Percentiles rank a stretch among this genome's conserved stretches.
phyloP scores from a whole-genome alignment of 2,329 filamentous ascomycete species.

The Pseudogymnoascus sp. region DNA sequence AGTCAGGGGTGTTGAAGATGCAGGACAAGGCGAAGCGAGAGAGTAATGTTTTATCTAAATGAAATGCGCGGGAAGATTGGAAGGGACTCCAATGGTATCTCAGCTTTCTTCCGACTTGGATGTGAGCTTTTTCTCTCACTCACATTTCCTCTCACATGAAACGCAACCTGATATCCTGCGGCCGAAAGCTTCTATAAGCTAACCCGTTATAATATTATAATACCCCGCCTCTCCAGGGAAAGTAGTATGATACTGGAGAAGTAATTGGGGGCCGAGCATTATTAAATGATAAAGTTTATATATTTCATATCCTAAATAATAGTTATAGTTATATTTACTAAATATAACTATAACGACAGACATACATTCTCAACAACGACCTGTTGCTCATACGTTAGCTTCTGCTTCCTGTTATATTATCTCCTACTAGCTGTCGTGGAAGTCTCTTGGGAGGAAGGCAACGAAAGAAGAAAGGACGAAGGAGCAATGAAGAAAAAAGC shows the following conservation, averaged over 20 bases:
- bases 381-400: not conserved
- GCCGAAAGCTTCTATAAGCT: not conserved
- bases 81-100: not conserved
- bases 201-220: not conserved
- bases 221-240: not conserved
- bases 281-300: not conserved
- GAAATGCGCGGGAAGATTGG: not conserved
- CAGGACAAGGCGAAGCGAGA: not conserved
- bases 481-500: not conserved
- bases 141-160: not conserved
- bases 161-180: not conserved
- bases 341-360: too few species aligned
- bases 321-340: too few species aligned
- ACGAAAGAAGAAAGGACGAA: not conserved
- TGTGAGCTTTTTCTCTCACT: not conserved
- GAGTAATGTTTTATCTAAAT: not conserved
- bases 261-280: not conserved
- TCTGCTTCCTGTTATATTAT: not conserved
- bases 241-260: not conserved
- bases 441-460: not conserved
- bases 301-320: not conserved
- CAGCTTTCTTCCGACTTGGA: not conserved
- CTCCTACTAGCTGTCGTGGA: not conserved
- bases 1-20: not conserved
- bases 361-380: not conserved